Percentiles rank a stretch among this genome's conserved stretches.
Evolutionary conservation across 2,329 filamentous ascomycete genomes (phyloP).

Genomic region (Rhytidhysteron rufulum): DNA sequence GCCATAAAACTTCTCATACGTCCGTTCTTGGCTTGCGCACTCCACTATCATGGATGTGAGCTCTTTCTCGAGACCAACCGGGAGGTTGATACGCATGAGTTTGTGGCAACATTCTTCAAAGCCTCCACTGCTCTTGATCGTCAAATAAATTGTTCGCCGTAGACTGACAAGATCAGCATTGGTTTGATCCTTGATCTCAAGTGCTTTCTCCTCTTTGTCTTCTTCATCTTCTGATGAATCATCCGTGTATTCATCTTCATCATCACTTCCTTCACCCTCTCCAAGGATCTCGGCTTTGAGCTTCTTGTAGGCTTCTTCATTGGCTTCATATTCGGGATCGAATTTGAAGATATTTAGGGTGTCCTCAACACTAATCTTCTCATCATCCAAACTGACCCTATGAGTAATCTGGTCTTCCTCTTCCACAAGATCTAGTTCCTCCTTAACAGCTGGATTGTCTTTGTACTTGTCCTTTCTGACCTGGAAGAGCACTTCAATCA

Average conservation of each 20-base stretch:
- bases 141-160: slow-evolving; percentile 91
- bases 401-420: slow-evolving; percentile 99
- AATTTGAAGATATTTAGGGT: slow-evolving; percentile 93
- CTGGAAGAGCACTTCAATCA: slow-evolving; percentile 97
- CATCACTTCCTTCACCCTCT: slow-evolving; percentile 72
- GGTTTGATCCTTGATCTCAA: slow-evolving; percentile 97
- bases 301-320: slow-evolving; percentile 85
- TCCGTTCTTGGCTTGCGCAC: slow-evolving; percentile 93
- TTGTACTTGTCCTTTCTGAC: slow-evolving; percentile 95
- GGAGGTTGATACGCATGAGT: slow-evolving; percentile 82
- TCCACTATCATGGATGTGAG: slow-evolving; percentile 96
- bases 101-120: slow-evolving; percentile 98
- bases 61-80: slow-evolving; percentile 80
- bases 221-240: slow-evolving; percentile 69
- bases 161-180: slow-evolving; percentile 95
- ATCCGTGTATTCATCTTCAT: slow-evolving; percentile 62
- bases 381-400: slow-evolving; percentile 71
- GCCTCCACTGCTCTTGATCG: slow-evolving; percentile 93
- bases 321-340: slow-evolving; percentile 82
- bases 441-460: slow-evolving; percentile 83
- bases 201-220: slow-evolving; percentile 70
- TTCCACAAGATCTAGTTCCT: slow-evolving; percentile 92
- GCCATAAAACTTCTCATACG: slow-evolving; percentile 96
- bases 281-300: slow-evolving; percentile 92
- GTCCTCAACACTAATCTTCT: slow-evolving; percentile 71